Conservation (phyloP, 257 asterid genomes). For the Nicotiana undulata region DNA sequence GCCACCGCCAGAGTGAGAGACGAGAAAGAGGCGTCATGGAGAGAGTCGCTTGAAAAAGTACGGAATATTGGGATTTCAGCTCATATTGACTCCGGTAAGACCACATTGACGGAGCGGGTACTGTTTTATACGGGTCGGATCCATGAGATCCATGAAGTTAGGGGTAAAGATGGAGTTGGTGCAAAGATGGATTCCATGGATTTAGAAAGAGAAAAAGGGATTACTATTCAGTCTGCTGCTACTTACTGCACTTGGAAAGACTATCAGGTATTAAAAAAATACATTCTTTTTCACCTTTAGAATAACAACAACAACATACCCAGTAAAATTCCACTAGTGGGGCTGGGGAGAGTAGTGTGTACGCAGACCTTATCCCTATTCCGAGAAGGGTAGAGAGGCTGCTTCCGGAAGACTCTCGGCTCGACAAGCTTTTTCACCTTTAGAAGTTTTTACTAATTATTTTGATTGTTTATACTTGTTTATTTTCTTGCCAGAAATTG, state of each 20-base stretch:
- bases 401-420: too few relatives aligned
- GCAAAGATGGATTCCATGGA: slow-evolving; percentile 99
- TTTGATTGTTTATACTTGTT: background rate
- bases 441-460: background rate
- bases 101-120: slow-evolving; percentile 90
- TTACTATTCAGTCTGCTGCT: slow-evolving; percentile 96
- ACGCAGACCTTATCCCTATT: too few relatives aligned
- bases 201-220: slow-evolving; percentile 98
- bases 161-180: slow-evolving; percentile 97
- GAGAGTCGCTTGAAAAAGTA: slow-evolving; percentile 67
- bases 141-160: slow-evolving; percentile 94
- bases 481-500: background rate
- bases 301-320: too few relatives aligned
- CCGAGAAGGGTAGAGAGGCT: too few relatives aligned
- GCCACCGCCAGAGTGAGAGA: slow-evolving; percentile 69
- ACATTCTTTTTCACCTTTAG: background rate
- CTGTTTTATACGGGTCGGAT: slow-evolving; percentile 89
- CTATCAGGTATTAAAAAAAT: slow-evolving; percentile 48
- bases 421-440: too few relatives aligned
- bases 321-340: too few relatives aligned
- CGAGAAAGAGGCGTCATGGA: slow-evolving; percentile 77
- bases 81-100: slow-evolving; percentile 93
- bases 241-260: slow-evolving; percentile 94
- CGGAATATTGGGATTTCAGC: slow-evolving; percentile 96
- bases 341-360: too few relatives aligned